Base-by-base conservation (phyloP, 202 grass and related monocot species). In the Miscanthus sacchariflorus region DNA sequence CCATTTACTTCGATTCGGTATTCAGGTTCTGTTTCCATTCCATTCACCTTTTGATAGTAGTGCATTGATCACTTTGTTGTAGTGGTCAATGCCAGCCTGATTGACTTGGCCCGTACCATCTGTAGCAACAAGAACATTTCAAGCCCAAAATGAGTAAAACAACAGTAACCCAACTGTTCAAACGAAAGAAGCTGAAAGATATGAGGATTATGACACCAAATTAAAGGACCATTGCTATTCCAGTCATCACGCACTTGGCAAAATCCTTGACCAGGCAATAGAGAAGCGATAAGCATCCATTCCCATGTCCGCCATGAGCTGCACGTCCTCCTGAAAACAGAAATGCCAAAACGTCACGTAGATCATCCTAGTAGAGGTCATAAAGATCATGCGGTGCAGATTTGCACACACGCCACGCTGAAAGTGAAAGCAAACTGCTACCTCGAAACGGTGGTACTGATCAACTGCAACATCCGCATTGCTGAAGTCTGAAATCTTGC, bases 221-320 rank as follows among this genome's bases (percentile, higher is more conserved):
- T 0, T 23, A 61, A 23, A 4, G 25, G 45, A 12, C 2, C 25
- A 58, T 13, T 4, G 38, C 6, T 52, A 5, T 56, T 66, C 19
- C 44, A 5, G 52, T 23, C 24, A 87, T 23, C 52, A 43, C 88
- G 7, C 95, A 98, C 94, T 93, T 84, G 92, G 92, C 48, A 93
- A 92, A 74, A 99, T 96, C 14, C 96, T 89, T 0, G 96, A 86
- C 96, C 96, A 99, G 58, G 96, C 92, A 25, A 99, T 95, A 4
- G 96, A 96, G 69, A 99, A 99, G 46, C 96, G 92, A 35, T 99
- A 99, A 21, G 96, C 92, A 45, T 96, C 96, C 96, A 99, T 93
- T 78, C 96, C 94, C 96, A 99, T 95, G 64, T 95, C 92, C 7
- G 80, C 87, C 96, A 99, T 96, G 39, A 99, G 96, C 70, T 96